A percentile compares a stretch with the other conserved stretches of the same genome.
phyloP scores from a whole-genome alignment of 2,329 filamentous ascomycete genomes.

The Diplodia mutila region DNA sequence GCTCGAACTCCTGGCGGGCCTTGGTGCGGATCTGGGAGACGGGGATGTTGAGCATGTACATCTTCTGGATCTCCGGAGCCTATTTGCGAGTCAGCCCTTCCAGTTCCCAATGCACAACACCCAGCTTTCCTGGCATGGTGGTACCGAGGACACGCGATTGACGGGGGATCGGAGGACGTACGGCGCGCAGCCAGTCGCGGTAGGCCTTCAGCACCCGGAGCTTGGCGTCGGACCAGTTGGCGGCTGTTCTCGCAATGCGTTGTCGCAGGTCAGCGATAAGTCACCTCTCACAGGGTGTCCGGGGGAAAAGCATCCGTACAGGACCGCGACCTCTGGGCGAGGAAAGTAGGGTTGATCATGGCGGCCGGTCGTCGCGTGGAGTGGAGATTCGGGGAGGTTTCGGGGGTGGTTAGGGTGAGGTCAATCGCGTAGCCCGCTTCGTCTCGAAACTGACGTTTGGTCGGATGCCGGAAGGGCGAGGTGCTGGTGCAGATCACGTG shows the following conservation, averaged over 20 bases:
- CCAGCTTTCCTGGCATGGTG: slow-evolving; percentile 6
- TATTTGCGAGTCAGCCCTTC: slow-evolving; percentile 47
- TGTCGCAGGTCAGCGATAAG: slow-evolving; percentile 6
- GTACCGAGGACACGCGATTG: neutral
- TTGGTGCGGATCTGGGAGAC: slow-evolving; percentile 87
- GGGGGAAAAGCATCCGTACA: slow-evolving; percentile 44
- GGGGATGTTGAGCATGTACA: slow-evolving; percentile 92
- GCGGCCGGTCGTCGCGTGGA: slow-evolving; percentile 71
- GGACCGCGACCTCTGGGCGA: slow-evolving; percentile 64
- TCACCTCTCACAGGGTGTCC: slow-evolving; percentile 28
- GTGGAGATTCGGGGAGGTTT: slow-evolving; percentile 1
- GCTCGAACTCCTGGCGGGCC: slow-evolving; percentile 95
- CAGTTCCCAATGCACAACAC: slow-evolving; percentile 20
- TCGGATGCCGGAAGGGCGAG: slow-evolving; percentile 9
- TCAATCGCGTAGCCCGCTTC: neutral
- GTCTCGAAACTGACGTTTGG: slow-evolving; percentile 15
- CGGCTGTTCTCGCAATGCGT: slow-evolving; percentile 60
- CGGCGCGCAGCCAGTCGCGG: slow-evolving; percentile 93
- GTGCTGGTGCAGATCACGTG: neutral
- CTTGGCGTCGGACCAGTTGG: slow-evolving; percentile 88
- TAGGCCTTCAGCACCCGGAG: slow-evolving; percentile 85
- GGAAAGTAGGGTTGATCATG: slow-evolving; percentile 82
- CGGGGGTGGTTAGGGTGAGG: neutral
- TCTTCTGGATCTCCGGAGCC: slow-evolving; percentile 95
- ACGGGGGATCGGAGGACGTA: slow-evolving; percentile 58